Evolutionary conservation across 2,329 filamentous ascomycete species (phyloP), one percentile per base, ranked within the genome.

Genomic region (Paecilomyces variotii): DNA sequence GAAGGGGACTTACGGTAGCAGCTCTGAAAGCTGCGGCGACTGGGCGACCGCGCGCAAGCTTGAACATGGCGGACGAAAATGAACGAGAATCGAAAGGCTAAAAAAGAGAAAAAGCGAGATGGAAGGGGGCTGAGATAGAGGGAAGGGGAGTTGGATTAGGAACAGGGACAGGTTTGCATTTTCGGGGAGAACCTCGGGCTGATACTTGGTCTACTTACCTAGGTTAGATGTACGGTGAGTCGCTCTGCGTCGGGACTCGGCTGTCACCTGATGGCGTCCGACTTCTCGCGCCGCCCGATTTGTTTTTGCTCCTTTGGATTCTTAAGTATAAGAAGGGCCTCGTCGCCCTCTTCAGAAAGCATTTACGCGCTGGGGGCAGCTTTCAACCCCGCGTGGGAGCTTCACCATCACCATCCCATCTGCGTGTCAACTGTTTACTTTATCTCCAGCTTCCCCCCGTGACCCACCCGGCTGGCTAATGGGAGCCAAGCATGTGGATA

Each of bases 1-100:
- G 56, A 57, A 64, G 64, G 64, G 55, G 55, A 77, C 82, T 75
- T 79, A 92, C 91, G 82, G 86, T 88, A 77, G 85, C 84, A 75
- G 88, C 85, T 78, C 86, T 87, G 76, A 95, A 78, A 77, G 88
- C 89, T 79, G 89, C 86, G 76, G 88, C 86, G 80, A 93, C 80
- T 76, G 88, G 87, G 78, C 88, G 85, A 80, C 85, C 88, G 80
- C 91, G 87, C 75, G 88, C 88, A 76, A 96, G 80, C 79, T 88
- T 94, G 82, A 91, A 95, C 91, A 96, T 97, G 71, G 70, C 84
- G 78, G 73, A 70, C 61, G 62, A 58, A 54, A 51, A 60, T 57
- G 58, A 60, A 61, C 61, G 59, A 54, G 54, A 62, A 63, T 54
- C 56, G 56, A 56, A 53, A 53, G 56, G 62, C 58, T 60, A 61